Conservation (phyloP, 106 monocot species). For the Dactylorhiza incarnata region DNA sequence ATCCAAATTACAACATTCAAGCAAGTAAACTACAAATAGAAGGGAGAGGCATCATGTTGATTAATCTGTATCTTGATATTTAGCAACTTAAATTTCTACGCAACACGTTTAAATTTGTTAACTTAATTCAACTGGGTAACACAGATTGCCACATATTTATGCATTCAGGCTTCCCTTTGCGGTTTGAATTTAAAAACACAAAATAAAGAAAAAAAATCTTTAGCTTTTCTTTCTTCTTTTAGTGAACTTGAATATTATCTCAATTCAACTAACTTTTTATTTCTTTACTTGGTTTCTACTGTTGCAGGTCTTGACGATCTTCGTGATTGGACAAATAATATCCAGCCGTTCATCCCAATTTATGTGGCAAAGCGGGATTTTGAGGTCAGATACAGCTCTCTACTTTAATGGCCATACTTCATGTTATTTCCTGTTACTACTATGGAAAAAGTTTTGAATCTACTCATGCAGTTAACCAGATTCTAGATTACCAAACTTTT, state of each 20-base stretch:
- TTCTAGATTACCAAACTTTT: neutral
- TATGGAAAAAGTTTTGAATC: neutral
- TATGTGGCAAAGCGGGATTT: conserved; percentile 81
- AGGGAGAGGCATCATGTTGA: too few relatives aligned
- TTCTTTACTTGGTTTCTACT: conserved; percentile 5
- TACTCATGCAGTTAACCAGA: neutral
- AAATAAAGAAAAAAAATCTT: neutral
- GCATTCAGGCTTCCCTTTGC: neutral
- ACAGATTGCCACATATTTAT: neutral
- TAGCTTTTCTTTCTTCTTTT: neutral
- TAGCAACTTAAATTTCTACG: too few relatives aligned
- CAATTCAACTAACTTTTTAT: neutral
- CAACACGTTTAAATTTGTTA: too few relatives aligned
- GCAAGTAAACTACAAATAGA: too few relatives aligned
- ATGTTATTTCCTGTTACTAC: neutral
- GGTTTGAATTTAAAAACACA: neutral
- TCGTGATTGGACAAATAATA: conserved; percentile 99
- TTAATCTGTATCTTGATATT: too few relatives aligned
- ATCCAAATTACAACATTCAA: too few relatives aligned
- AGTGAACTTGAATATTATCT: conserved; percentile 4
- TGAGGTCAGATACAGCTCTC: conserved; percentile 43
- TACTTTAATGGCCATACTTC: neutral
- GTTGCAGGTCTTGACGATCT: conserved; percentile 90
- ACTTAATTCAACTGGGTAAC: too few relatives aligned
- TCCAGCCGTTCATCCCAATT: conserved; percentile 80